Base-by-base conservation (phyloP, 495 filamentous ascomycete species). In the Trichoderma asperelloides region DNA sequence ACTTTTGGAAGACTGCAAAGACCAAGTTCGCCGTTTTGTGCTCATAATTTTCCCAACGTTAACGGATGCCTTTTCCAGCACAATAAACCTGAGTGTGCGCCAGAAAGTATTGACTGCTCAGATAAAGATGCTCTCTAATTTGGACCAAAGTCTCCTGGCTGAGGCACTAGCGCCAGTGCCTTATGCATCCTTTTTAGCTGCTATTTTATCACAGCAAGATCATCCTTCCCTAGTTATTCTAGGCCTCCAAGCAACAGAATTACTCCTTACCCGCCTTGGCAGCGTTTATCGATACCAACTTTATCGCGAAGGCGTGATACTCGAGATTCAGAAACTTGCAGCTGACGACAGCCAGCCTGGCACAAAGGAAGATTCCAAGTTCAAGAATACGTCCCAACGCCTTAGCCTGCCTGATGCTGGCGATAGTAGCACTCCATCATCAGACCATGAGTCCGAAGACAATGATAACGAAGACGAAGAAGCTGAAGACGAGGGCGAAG, bases 31-130 rank as follows among this genome's bases (percentile, higher is more conserved):
- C 72, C 88, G 96, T 30, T 99, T 99, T 74, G 92, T 93, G 13
- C 86, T 95, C 68, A 93, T 99, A 64, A 80, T 99, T n/a, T 88
- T 99, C 68, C 96, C 96, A 5, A 99, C 96, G 18, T 80, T 99
- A 45, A 98, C 96, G 21, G 93, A 99, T 72, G 96, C 93, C 2
- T 99, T 95, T 73, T 96, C 95, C 2, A 98, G 95, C 77, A 99
- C 96, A 4, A 94, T 99, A 67, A 99, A 99, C 74, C 80, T 98
- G n/a, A 90, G 83, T 63, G 96, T 99, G 18, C 91, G 96, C n/a
- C 92, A 98, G 71, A 97, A 96, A 79, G 96, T 98, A 21, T 82
- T 99, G 51, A 90, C 87, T 39, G 95, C 96, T 23, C 96, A 99
- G 70, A 81, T 98, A 39, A 97, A 98, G 79, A 98, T 99, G 93